Conservation (phyloP, 176 grass and related monocot genomes). For the Oryza meyeriana region DNA sequence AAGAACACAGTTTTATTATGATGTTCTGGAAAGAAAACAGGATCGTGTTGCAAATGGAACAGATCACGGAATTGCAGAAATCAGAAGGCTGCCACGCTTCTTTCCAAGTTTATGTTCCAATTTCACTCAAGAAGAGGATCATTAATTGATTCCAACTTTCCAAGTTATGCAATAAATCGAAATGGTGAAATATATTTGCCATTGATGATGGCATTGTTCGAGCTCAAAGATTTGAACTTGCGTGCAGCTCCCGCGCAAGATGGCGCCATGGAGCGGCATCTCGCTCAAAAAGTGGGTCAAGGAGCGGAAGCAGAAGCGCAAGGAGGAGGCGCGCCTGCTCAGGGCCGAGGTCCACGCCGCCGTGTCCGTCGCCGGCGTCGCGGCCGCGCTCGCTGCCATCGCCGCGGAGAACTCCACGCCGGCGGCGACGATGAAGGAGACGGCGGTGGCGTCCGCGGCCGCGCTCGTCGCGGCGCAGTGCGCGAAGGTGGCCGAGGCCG, state of each 20-base stretch:
- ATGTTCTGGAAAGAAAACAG: background rate
- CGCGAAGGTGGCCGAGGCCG: constrained; percentile 76
- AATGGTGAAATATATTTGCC: constrained; percentile 9
- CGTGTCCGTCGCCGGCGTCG: constrained; percentile 79
- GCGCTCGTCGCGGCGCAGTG: constrained; percentile 89
- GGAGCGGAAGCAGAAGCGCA: constrained; percentile 91
- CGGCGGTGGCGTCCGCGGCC: constrained; percentile 72
- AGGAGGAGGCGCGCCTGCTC: constrained; percentile 79
- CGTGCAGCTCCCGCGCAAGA: constrained; percentile 70
- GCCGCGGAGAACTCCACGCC: constrained; percentile 62
- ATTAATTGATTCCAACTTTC: constrained; percentile 7
- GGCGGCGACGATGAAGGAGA: constrained; percentile 43
- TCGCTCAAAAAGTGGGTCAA: constrained; percentile 96
- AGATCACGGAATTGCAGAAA: background rate
- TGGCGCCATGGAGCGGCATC: constrained; percentile 68
- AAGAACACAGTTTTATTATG: background rate
- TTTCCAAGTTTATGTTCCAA: background rate
- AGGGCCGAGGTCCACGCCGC: constrained; percentile 85
- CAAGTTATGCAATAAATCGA: background rate
- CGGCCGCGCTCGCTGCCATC: constrained; percentile 81
- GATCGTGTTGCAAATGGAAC: constrained; percentile 4
- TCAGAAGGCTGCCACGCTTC: background rate
- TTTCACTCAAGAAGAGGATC: background rate
- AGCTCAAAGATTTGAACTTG: constrained; percentile 17
- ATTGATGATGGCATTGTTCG: background rate